Evolutionary conservation across 805 yeast genomes (phyloP).

Genomic region (Suhomyces sp.): DNA sequence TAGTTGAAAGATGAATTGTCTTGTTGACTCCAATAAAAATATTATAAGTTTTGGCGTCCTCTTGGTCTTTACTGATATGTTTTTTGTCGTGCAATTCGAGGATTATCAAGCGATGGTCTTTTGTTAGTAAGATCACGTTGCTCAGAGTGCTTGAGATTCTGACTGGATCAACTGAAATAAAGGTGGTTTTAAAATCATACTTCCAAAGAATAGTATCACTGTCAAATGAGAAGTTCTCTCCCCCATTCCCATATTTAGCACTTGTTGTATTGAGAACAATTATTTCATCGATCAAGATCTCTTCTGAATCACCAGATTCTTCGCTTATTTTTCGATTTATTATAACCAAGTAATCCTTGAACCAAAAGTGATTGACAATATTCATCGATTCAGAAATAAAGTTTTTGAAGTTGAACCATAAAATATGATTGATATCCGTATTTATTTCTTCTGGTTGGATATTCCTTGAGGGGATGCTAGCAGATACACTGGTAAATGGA

Average conservation of each 20-base stretch:
- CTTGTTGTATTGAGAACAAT: slow-evolving; percentile 30
- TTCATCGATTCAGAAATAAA: slow-evolving; percentile 31
- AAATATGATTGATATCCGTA: slow-evolving; percentile 27
- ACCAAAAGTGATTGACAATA: slow-evolving; percentile 35
- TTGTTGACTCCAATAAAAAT: slow-evolving; percentile 27
- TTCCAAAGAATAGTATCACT: slow-evolving; percentile 41
- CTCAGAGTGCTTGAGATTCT: slow-evolving; percentile 1
- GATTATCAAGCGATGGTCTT: slow-evolving; percentile 26
- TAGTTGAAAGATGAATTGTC: slow-evolving; percentile 35
- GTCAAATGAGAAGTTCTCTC: slow-evolving; percentile 29
- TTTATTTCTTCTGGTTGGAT: slow-evolving; percentile 10
- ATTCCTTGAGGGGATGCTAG: neutral
- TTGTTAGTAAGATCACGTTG: slow-evolving; percentile 26
- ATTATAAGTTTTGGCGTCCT: slow-evolving; percentile 14
- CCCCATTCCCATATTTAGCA: slow-evolving; percentile 33
- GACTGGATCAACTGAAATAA: slow-evolving; percentile 18
- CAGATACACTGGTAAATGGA: slow-evolving; percentile 13
- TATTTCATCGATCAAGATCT: slow-evolving; percentile 30
- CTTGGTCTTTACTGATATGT: slow-evolving; percentile 4
- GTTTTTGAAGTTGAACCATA: slow-evolving; percentile 40
- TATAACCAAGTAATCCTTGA: slow-evolving; percentile 30
- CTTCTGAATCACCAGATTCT: slow-evolving; percentile 6
- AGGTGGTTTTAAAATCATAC: slow-evolving; percentile 26
- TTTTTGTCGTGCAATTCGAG: slow-evolving; percentile 19
- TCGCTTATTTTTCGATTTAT: slow-evolving; percentile 26